phyloP scores from a whole-genome alignment of 2,329 filamentous ascomycete genomes.

The Coleophoma eucalyptorum region DNA sequence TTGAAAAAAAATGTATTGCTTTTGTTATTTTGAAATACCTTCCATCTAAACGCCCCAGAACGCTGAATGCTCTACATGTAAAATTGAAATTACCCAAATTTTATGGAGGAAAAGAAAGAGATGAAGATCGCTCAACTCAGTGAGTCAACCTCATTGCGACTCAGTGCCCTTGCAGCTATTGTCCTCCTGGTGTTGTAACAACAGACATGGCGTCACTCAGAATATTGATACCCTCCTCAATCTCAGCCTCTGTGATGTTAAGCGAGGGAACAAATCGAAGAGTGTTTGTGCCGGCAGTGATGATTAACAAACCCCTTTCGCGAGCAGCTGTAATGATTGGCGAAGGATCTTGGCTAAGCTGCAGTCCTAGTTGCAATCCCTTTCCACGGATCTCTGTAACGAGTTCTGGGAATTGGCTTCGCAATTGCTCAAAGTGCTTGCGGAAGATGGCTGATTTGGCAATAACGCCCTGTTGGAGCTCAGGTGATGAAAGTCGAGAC shows the following conservation, averaged over 20 bases:
- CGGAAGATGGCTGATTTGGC: constrained; percentile 62
- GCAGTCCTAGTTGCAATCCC: constrained; percentile 83
- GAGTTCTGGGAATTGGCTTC: constrained; percentile 62
- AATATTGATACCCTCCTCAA: constrained; percentile 72
- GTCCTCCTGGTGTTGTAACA: constrained; percentile 7
- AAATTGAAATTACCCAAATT: no score
- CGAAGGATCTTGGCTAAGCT: constrained; percentile 70
- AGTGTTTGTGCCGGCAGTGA: constrained; percentile 91
- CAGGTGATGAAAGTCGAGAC: constrained; percentile 65
- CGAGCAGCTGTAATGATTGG: constrained; percentile 79
- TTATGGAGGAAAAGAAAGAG: no score
- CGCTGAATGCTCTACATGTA: no score
- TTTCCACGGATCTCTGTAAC: constrained; percentile 77
- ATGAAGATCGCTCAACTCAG: constrained; percentile 12
- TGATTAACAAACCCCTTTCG: constrained; percentile 82
- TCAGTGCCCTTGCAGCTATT: constrained; percentile 12
- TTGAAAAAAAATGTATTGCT: no score
- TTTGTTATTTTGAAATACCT: no score
- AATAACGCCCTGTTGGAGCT: constrained; percentile 66
- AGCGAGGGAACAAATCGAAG: constrained; percentile 88
- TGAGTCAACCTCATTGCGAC: constrained; percentile 21
- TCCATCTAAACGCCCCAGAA: no score
- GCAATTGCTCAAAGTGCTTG: constrained; percentile 51
- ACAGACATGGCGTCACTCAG: constrained; percentile 60
- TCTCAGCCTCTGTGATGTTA: constrained; percentile 76